phyloP scores from a whole-genome alignment of 23 red algal species.

The Agarophyton chilense region DNA sequence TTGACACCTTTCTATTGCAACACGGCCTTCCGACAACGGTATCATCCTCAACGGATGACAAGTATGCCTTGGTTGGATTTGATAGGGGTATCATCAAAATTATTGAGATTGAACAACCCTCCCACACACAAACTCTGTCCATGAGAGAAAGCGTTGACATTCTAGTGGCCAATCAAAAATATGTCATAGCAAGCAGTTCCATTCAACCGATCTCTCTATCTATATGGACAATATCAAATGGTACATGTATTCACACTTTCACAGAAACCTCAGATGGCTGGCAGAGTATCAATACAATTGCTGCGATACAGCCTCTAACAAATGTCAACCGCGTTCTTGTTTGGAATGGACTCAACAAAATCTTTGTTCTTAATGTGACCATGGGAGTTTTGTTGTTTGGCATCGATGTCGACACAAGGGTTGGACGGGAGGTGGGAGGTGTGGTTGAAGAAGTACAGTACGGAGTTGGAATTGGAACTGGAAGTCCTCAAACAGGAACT shows the following conservation, averaged over 20 bases:
- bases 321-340: not conserved
- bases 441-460: not conserved
- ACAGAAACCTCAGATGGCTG: constrained; percentile 4
- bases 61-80: constrained; percentile 32
- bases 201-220: constrained; percentile 6
- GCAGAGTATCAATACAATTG: constrained; percentile 5
- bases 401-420: not conserved
- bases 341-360: not conserved
- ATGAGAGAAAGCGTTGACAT: constrained; percentile 35
- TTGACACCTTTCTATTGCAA: constrained; percentile 2
- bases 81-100: constrained; percentile 14
- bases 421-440: not conserved
- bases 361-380: not conserved
- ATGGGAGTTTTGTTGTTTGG: not conserved
- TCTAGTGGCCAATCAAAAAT: constrained; percentile 2
- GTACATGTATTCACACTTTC: constrained; percentile 1
- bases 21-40: not conserved
- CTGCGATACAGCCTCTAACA: not conserved
- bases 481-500: constrained; percentile 4
- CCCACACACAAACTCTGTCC: not conserved
- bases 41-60: not conserved
- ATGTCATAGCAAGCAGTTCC: not conserved
- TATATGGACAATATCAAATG: not conserved
- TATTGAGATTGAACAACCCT: not conserved
- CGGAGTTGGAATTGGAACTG: not conserved